These are phyloP conservation scores for Rhizopogon salebrosus DNA, from an alignment of 768 basidiomycete species.

Conservation along the genomic window DNA sequence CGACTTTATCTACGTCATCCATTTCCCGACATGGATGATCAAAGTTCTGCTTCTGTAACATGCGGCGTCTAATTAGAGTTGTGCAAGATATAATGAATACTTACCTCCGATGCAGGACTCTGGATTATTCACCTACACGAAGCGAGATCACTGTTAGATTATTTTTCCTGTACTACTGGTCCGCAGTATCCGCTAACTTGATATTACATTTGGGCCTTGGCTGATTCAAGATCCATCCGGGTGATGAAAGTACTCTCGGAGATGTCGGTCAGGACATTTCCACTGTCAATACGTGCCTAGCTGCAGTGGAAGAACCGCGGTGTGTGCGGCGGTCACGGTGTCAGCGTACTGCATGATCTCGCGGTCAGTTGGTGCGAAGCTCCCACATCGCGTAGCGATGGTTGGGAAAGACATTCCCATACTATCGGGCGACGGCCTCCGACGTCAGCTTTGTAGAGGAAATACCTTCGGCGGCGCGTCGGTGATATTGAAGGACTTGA, in stretches of 20 bases:
- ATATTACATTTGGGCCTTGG: not conserved
- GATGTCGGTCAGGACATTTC: slow-evolving; percentile 2
- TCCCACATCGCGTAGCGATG: not conserved
- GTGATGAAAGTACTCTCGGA: slow-evolving; percentile 3
- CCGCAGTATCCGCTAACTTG: too few species aligned
- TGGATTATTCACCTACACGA: too few species aligned
- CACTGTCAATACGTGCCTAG: not conserved
- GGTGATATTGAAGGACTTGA: not conserved
- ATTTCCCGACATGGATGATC: too few species aligned
- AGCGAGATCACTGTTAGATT: too few species aligned
- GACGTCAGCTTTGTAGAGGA: not conserved
- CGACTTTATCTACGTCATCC: too few species aligned
- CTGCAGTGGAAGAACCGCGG: not conserved
- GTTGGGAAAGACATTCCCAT: not conserved
- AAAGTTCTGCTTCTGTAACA: too few species aligned
- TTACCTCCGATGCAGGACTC: too few species aligned
- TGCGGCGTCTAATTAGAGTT: too few species aligned
- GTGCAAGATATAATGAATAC: too few species aligned
- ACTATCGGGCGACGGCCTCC: slow-evolving; percentile 1
- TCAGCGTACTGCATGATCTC: not conserved
- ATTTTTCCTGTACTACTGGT: slow-evolving; percentile 1
- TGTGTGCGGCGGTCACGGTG: slow-evolving; percentile 5
- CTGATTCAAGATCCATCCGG: not conserved
- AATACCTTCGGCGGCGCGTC: not conserved
- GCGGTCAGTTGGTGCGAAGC: not conserved